A percentile compares a stretch with the other conserved stretches of the same genome.
Conservation (phyloP, 768 basidiomycete species). For the Tricholoma sp. region DNA sequence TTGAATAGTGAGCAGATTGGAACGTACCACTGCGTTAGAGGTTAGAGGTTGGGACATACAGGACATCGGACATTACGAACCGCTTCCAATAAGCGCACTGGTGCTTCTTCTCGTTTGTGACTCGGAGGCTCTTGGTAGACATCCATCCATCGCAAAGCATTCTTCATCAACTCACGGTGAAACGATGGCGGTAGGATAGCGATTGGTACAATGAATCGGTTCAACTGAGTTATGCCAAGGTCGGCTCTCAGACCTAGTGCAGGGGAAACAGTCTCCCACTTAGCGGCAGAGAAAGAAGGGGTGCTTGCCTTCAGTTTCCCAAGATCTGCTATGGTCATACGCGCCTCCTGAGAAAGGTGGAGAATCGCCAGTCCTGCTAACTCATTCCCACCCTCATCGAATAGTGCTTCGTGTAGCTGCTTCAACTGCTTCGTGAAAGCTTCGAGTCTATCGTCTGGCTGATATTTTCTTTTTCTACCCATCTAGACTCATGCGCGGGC, state of each 20-base stretch:
- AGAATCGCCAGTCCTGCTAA: neutral
- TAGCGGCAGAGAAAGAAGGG: neutral
- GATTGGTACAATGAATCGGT: neutral
- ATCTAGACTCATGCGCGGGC: too few relatives aligned
- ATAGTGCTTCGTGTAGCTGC: neutral
- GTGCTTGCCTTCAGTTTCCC: neutral
- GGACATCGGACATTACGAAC: neutral
- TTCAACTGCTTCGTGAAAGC: neutral
- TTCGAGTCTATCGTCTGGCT: neutral
- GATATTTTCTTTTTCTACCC: neutral
- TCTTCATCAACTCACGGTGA: conserved; percentile 2
- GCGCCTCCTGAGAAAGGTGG: neutral
- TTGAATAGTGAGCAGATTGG: conserved; percentile 6
- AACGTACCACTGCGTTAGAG: conserved; percentile 5
- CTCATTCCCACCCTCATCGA: neutral
- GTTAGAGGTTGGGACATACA: neutral
- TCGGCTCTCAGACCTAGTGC: neutral
- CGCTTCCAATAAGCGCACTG: neutral
- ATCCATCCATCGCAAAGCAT: neutral
- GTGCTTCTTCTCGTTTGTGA: neutral
- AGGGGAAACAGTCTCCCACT: neutral
- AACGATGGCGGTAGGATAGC: neutral
- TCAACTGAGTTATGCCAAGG: neutral
- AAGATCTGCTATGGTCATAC: neutral
- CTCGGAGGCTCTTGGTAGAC: neutral